Conservation (phyloP, 352 stramenopile genomes). For the Pythium volutum region DNA sequence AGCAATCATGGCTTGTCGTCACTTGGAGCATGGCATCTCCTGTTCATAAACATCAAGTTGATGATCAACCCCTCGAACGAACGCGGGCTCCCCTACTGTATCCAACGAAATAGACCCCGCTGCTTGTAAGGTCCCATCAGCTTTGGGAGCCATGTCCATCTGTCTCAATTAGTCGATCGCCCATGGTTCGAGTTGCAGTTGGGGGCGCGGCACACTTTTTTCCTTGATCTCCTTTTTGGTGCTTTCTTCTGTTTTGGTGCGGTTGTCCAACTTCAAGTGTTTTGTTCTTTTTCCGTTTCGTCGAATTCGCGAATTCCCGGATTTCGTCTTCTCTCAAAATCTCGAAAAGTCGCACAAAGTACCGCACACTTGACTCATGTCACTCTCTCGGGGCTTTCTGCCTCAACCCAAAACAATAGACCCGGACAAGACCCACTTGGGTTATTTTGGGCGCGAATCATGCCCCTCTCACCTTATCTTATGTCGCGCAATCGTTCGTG, state of each 20-base stretch:
- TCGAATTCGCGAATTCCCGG: too few species aligned
- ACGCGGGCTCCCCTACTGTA: too few species aligned
- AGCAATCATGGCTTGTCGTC: too few species aligned
- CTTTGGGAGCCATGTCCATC: too few species aligned
- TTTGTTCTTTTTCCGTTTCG: background rate
- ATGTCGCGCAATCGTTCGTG: slow-evolving; percentile 11
- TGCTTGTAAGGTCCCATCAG: too few species aligned
- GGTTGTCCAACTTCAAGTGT: background rate
- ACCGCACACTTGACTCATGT: background rate
- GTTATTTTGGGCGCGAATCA: slow-evolving; percentile 23
- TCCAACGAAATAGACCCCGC: too few species aligned
- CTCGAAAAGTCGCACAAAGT: background rate
- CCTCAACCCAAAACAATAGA: slow-evolving; percentile 19
- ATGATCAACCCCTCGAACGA: too few species aligned
- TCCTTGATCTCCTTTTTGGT: background rate
- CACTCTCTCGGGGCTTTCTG: background rate
- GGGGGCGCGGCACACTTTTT: background rate
- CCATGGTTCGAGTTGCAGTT: too few species aligned
- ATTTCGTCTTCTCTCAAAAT: background rate
- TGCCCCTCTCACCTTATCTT: background rate
- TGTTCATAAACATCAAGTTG: too few species aligned
- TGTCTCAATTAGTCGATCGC: too few species aligned
- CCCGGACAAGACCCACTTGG: background rate
- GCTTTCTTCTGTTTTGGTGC: background rate
- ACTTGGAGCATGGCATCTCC: too few species aligned